Conservation (phyloP, 2,329 filamentous ascomycete genomes). For the Pyrenochaeta sp. region DNA sequence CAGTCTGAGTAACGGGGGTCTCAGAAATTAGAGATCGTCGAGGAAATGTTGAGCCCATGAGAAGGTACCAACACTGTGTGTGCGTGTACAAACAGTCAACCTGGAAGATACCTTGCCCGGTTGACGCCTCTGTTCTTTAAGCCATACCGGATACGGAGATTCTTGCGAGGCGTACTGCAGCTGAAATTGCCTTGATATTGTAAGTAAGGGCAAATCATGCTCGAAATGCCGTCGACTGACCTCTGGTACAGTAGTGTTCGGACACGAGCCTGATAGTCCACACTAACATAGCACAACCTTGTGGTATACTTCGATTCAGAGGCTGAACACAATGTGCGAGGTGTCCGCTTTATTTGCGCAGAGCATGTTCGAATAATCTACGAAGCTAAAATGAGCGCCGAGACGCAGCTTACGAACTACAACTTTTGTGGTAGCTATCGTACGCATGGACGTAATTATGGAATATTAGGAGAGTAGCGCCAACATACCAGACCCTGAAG, state of each 20-base stretch:
- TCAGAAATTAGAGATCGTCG: background rate
- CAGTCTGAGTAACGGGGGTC: slow-evolving; percentile 6
- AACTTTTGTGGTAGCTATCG: background rate
- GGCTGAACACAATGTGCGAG: background rate
- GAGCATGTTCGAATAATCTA: background rate
- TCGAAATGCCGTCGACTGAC: slow-evolving; percentile 1
- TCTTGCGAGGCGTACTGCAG: slow-evolving; percentile 9
- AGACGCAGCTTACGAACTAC: background rate
- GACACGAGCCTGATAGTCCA: background rate
- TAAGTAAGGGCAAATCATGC: slow-evolving; percentile 1
- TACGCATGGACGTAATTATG: background rate
- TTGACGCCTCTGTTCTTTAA: background rate
- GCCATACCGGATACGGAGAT: slow-evolving; percentile 8
- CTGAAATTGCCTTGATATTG: background rate
- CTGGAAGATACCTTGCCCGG: background rate
- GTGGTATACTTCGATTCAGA: background rate
- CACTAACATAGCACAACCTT: background rate
- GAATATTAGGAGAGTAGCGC: background rate
- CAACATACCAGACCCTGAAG: background rate
- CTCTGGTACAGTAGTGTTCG: background rate
- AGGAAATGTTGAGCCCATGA: background rate
- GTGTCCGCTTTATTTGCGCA: background rate
- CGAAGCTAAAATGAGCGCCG: background rate
- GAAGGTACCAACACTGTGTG: background rate
- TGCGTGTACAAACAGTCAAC: background rate